Evolutionary conservation across 352 stramenopile genomes (phyloP).

Genomic region (Pythium scleroteichum): DNA sequence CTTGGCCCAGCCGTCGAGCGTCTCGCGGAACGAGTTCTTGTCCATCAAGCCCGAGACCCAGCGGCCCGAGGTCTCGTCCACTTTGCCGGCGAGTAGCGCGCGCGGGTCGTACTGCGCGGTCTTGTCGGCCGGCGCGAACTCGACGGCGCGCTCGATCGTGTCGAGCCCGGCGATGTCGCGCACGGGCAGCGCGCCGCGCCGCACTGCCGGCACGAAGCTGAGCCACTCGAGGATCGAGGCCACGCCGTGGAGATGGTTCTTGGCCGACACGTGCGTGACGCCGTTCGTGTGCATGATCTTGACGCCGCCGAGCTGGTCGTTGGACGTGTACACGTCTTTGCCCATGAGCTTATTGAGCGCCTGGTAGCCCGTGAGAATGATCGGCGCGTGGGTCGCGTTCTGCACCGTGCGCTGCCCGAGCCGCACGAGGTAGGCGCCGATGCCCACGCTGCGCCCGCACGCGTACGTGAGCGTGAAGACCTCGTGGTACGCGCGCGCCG

Average conservation of each 20-base stretch:
- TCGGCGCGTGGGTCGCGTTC: constrained; percentile 96
- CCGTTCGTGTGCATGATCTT: constrained; percentile 99
- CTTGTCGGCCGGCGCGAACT: constrained; percentile 92
- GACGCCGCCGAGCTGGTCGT: constrained; percentile 99
- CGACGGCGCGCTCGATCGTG: constrained; percentile 87
- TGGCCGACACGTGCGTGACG: constrained; percentile 96
- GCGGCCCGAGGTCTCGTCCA: constrained; percentile 71
- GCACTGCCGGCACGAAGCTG: constrained; percentile 96
- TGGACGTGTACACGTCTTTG: constrained; percentile 99
- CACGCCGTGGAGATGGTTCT: constrained; percentile 97
- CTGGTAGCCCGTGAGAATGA: constrained; percentile 99
- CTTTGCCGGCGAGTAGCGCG: constrained; percentile 87
- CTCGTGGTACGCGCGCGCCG: constrained; percentile 97
- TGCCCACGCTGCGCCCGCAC: constrained; percentile 98
- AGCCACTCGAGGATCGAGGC: constrained; percentile 97
- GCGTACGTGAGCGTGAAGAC: constrained; percentile 99
- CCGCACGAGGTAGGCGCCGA: constrained; percentile 99
- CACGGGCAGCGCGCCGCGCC: constrained; percentile 78
- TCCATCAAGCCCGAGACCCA: constrained; percentile 97
- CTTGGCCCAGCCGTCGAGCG: constrained; percentile 98
- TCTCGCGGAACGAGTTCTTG: constrained; percentile 98
- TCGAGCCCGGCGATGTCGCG: constrained; percentile 84
- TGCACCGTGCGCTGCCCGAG: constrained; percentile 99
- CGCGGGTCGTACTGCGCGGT: constrained; percentile 96
- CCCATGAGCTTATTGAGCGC: constrained; percentile 99